Percentiles rank a stretch among this genome's conserved stretches.
Evolutionary conservation across 805 yeast genomes (phyloP).

Genomic region (Pichia rugopelliculosa): DNA sequence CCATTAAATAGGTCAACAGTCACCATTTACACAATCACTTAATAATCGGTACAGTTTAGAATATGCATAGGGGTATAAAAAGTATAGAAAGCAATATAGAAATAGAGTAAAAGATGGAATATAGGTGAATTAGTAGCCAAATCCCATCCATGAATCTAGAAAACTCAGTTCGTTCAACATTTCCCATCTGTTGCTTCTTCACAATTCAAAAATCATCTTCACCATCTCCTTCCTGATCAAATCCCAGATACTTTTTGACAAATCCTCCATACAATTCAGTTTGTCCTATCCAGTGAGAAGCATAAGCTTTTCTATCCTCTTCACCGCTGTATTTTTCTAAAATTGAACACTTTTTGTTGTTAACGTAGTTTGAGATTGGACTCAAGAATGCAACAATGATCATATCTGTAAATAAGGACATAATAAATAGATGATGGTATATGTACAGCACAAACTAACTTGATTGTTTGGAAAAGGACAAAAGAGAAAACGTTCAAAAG

Average conservation of each 20-base stretch:
- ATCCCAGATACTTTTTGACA: constrained; percentile 11
- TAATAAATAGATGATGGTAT: background rate
- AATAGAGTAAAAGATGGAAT: background rate
- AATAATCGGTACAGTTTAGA: background rate
- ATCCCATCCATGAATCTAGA: background rate
- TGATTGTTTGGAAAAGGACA: no score
- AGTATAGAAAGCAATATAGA: no score
- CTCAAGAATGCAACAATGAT: constrained; percentile 12
- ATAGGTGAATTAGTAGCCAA: no score
- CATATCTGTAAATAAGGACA: constrained; percentile 14
- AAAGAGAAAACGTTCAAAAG: background rate
- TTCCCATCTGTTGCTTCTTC: background rate
- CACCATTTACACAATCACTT: no score
- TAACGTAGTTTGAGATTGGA: constrained; percentile 12
- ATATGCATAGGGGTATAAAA: no score
- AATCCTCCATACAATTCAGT: constrained; percentile 13
- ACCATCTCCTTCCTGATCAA: constrained; percentile 1
- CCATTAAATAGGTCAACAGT: background rate
- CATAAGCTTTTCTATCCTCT: constrained; percentile 10
- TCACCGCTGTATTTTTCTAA: constrained; percentile 9
- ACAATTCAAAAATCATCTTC: background rate
- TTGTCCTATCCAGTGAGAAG: constrained; percentile 13
- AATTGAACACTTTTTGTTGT: constrained; percentile 13
- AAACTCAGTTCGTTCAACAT: background rate
- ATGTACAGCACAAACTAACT: no score